Evolutionary conservation across 2,329 filamentous ascomycete genomes (phyloP).

Genomic region (Ophiostoma ulmi): DNA sequence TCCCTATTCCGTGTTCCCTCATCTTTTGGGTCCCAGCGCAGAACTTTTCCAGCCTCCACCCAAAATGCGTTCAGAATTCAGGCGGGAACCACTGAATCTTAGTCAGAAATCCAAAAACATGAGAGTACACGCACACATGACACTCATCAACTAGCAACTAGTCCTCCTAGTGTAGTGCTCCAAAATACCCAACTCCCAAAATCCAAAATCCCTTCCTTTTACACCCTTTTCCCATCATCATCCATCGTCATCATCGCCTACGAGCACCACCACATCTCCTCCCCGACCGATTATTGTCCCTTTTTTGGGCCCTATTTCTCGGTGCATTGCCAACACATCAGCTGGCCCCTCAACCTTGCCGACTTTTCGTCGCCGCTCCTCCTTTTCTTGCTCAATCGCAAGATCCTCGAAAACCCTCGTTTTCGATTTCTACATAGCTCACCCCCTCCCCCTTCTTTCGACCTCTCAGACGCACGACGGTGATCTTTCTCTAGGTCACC

Average conservation of each 20-base stretch:
- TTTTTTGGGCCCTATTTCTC: conserved; percentile 19
- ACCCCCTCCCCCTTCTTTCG: background rate
- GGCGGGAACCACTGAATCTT: conserved; percentile 17
- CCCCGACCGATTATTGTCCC: conserved; percentile 15
- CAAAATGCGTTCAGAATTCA: background rate
- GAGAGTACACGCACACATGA: conserved; percentile 24
- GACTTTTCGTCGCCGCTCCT: conserved; percentile 13
- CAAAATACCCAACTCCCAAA: conserved; percentile 11
- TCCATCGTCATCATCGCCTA: conserved; percentile 20
- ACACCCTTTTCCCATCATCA: conserved; percentile 18
- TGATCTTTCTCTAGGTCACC: conserved; percentile 4
- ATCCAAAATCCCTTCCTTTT: conserved; percentile 22
- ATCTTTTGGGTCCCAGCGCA: conserved; percentile 15
- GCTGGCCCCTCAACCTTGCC: conserved; percentile 18
- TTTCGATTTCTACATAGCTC: conserved; percentile 14
- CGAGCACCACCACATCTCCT: conserved; percentile 16
- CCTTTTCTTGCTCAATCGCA: conserved; percentile 17
- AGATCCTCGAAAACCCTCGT: conserved; percentile 19
- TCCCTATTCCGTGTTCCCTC: conserved; percentile 9
- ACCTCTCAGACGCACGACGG: conserved; percentile 14
- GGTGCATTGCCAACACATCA: conserved; percentile 19
- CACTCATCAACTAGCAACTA: background rate
- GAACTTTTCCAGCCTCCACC: conserved; percentile 26
- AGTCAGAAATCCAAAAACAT: conserved; percentile 20
- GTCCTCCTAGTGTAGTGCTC: conserved; percentile 3